Evolutionary conservation across 2,329 filamentous ascomycete species (phyloP), one percentile per base, ranked within the genome.

Genomic region (Hypoxylon sp.): DNA sequence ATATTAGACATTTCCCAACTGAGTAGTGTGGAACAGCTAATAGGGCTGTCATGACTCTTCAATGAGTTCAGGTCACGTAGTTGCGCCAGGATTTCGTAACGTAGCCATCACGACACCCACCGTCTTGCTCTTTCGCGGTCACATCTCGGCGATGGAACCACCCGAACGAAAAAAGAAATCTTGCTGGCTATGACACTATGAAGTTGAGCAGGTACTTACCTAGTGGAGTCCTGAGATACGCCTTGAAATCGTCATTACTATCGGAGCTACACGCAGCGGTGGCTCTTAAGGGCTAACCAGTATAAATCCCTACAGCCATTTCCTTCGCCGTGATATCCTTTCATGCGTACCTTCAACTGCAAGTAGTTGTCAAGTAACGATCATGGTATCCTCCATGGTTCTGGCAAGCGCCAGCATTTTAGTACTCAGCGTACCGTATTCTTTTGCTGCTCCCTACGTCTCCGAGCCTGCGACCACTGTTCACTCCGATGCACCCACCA

Each of bases 401-500:
- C 45, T 67, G 2, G 54, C 42, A 1, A 52, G 62, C 30, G 61
- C 18, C 36, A 54, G 59, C 57, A 26, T 71, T 20, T 32, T 75
- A 22, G 70, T 54, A 22, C 45, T 72, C 16, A 55, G 69, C 11
- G 65, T 67, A 8, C 60, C 65, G 2, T 63, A 42, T 20, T 62
- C 67, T 36, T 30, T 64, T 30, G 80, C 80, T 0, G 72, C 76
- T 1, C 80, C 80, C 0, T 66, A 79, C 4, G 74, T 76, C 0
- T 79, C 77, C 2, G 64, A 75, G 32, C 67, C 79, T 0, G 72
- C 75, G 30, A 81, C 79, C 0, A 81, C 79, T 0, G 51, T 79
- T 20, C 71, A 72, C 1, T 78, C 78, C 0, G 70, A 65, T 2
- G 71, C 76, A 1, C 36, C 75, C 0, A 56, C 69, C 4, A 78